Evolutionary conservation across 2,329 filamentous ascomycete species (phyloP).

Genomic region (Thielaviopsis populi): DNA sequence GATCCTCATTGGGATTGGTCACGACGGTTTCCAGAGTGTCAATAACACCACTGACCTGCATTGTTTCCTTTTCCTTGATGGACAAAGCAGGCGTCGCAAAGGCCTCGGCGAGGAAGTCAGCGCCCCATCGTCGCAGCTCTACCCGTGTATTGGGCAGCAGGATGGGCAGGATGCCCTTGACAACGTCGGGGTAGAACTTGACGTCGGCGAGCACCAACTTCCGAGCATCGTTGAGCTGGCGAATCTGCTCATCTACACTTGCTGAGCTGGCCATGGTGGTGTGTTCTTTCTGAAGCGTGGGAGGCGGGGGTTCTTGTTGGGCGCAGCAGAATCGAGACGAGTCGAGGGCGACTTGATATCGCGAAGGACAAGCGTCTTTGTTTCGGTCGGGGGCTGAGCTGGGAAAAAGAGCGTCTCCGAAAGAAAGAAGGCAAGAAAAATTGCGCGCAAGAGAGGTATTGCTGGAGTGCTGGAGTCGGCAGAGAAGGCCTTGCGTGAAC

Average conservation of each 20-base stretch:
- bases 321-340: background rate
- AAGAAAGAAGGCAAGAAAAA: background rate
- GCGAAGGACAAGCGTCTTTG: background rate
- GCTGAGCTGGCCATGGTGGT: slow-evolving; percentile 39
- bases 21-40: slow-evolving; percentile 58
- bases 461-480: background rate
- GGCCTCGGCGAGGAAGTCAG: slow-evolving; percentile 88
- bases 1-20: slow-evolving; percentile 59
- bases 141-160: slow-evolving; percentile 59
- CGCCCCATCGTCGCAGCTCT: slow-evolving; percentile 85
- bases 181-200: slow-evolving; percentile 78
- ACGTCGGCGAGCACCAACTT: slow-evolving; percentile 78
- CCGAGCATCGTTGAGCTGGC: slow-evolving; percentile 79
- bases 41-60: slow-evolving; percentile 56
- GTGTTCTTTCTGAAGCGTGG: slow-evolving; percentile 2
- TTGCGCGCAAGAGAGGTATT: background rate
- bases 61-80: slow-evolving; percentile 61
- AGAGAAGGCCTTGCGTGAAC: background rate
- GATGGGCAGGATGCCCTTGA: slow-evolving; percentile 85
- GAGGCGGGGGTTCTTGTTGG: slow-evolving; percentile 7
- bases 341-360: background rate
- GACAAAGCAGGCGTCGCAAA: slow-evolving; percentile 82
- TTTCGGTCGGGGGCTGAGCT: background rate
- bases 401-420: background rate
- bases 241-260: slow-evolving; percentile 59